Base-by-base conservation (phyloP, 2,329 filamentous ascomycete species). In the Dryadomyces sulphureus region DNA sequence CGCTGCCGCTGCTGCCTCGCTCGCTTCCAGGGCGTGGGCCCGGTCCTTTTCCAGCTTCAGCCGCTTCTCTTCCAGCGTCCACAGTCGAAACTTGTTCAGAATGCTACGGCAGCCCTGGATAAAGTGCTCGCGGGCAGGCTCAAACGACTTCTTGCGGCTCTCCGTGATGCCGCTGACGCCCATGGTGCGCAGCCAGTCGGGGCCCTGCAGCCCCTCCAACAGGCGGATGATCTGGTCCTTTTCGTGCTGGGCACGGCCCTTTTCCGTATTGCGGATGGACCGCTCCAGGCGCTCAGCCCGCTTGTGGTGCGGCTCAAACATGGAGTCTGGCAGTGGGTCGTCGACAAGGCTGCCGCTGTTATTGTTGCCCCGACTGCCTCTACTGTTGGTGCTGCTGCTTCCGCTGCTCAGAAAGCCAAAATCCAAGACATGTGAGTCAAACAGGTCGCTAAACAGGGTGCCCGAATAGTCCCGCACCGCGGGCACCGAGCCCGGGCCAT, bases 141-240 rank as follows among this genome's bases (percentile, higher is more conserved):
- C 87, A 61, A 87, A 95, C 25, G 81, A 75, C 60, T 84, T 92
- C 63, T 86, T 90, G 57, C 86, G 85, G 20, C 78, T 79, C 57
- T 95, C 89, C 0, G 87, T 93, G 34, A 93, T 67, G 19, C 76
- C 86, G 52, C 79, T 90, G 30, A 96, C 82, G 22, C 90, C 92
- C 79, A 98, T 88, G 4, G 89, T 76, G 50, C 84, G 81, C 47
- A 95, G 69, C 92, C 92, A 98, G 62, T 96, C 92, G 48, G 84
- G 86, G 2, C 90, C 85, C 59, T 87, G 83, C 1, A 98, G 72
- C 17, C 87, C 87, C 45, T 92, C 87, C 7, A 95, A 70, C 16
- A 81, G 62, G 30, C 77, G 69, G 45, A 77, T 71, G 36, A 81
- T 73, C 54, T 79, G 76, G 49, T 80, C 76, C 53, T 72, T 77